Evolutionary conservation across 169 alveolate species (phyloP).

Genomic region (Perkinsus olseni): DNA sequence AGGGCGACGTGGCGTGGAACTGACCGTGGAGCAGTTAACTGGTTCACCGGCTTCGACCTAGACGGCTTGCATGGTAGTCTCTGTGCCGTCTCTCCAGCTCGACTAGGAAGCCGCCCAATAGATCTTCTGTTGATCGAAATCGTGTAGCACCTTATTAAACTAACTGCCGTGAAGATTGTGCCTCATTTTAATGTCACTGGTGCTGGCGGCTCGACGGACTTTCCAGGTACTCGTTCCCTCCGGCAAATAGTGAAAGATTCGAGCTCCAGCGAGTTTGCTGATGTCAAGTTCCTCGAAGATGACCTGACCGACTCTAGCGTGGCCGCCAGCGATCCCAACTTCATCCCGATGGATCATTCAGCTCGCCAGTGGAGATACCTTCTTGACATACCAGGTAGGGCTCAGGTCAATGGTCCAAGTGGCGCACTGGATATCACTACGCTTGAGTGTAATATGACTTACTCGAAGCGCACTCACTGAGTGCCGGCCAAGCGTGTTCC

Average conservation of each 20-base stretch:
- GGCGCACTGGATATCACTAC: too few relatives aligned
- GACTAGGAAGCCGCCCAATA: background rate
- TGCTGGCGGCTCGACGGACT: background rate
- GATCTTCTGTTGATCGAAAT: too few relatives aligned
- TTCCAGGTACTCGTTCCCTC: background rate
- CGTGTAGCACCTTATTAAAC: too few relatives aligned
- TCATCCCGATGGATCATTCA: slow-evolving; percentile 1
- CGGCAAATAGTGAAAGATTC: background rate
- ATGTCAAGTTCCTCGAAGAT: background rate
- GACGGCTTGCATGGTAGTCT: background rate
- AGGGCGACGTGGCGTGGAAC: slow-evolving; percentile 2
- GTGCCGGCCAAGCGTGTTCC: too few relatives aligned
- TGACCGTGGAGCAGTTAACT: slow-evolving; percentile 9
- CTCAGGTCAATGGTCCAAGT: too few relatives aligned
- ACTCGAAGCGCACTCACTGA: too few relatives aligned
- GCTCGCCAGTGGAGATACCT: background rate
- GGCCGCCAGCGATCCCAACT: background rate
- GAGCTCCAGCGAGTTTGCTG: background rate
- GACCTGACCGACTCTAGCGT: background rate
- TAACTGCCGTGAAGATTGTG: too few relatives aligned
- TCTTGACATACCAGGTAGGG: background rate
- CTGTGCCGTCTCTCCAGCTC: background rate
- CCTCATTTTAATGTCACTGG: too few relatives aligned
- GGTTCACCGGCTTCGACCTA: background rate
- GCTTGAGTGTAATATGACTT: too few relatives aligned